Conservation (phyloP, 768 basidiomycete genomes). For the Serendipita sp. region DNA sequence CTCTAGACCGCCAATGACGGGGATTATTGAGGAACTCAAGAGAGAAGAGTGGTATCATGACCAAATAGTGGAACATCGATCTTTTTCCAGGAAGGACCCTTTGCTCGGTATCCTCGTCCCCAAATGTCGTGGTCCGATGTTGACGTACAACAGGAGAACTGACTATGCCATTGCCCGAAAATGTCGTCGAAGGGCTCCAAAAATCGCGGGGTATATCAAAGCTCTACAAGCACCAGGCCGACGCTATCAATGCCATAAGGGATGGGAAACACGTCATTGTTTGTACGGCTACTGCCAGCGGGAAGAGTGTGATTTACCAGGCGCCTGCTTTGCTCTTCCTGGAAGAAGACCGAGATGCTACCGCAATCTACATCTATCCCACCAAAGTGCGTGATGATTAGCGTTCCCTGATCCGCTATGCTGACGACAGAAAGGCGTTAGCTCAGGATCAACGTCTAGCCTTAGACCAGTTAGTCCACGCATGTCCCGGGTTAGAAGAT, state of each 20-base stretch:
- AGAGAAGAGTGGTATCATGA: constrained; percentile 49
- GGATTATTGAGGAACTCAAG: constrained; percentile 42
- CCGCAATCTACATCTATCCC: constrained; percentile 75
- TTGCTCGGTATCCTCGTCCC: constrained; percentile 28
- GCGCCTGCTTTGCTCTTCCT: constrained; percentile 55
- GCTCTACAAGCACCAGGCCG: constrained; percentile 56
- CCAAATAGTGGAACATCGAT: constrained; percentile 48
- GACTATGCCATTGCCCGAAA: constrained; percentile 40
- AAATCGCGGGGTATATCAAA: constrained; percentile 43
- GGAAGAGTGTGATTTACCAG: constrained; percentile 80
- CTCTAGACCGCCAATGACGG: constrained; percentile 41
- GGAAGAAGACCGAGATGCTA: constrained; percentile 43
- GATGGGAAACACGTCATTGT: constrained; percentile 60
- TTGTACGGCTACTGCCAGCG: constrained; percentile 80
- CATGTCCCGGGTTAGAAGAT: constrained; percentile 46
- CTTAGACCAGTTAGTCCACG: constrained; percentile 46
- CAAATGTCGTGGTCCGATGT: no score
- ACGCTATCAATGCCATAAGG: constrained; percentile 49
- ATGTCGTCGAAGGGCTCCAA: constrained; percentile 39
- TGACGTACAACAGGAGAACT: constrained; percentile 31
- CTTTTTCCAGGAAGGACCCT: constrained; percentile 36
- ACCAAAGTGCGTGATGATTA: constrained; percentile 43
- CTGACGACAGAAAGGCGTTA: constrained; percentile 38
- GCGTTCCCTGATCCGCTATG: not conserved
- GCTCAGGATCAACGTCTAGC: constrained; percentile 75